A percentile compares a stretch with the other conserved stretches of the same genome.
Conservation (phyloP, 1,284 basidiomycete species). For the Xanthoconium separans region DNA sequence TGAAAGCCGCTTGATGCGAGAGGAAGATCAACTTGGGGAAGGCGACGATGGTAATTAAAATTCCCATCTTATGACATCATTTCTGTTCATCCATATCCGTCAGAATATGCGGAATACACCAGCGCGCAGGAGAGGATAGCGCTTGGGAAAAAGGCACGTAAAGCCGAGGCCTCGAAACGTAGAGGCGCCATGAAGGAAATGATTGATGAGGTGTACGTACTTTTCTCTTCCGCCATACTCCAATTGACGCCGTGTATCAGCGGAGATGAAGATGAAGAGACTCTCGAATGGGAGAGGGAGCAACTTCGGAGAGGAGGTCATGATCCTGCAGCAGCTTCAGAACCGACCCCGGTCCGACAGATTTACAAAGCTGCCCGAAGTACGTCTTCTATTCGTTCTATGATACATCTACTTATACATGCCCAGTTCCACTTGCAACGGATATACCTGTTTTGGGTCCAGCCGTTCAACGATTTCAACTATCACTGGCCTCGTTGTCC, state of each 20-base stretch:
- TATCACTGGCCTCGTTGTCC: constrained; percentile 66
- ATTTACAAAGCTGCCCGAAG: constrained; percentile 77
- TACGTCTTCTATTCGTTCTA: constrained; percentile 38
- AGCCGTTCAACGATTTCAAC: constrained; percentile 56
- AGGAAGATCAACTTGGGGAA: constrained; percentile 92
- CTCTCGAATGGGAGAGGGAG: constrained; percentile 86
- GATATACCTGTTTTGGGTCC: constrained; percentile 58
- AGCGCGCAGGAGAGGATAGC: constrained; percentile 85
- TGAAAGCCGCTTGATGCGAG: constrained; percentile 82
- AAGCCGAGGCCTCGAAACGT: constrained; percentile 68
- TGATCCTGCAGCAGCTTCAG: constrained; percentile 34
- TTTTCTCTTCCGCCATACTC: background rate
- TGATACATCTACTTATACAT: constrained; percentile 14
- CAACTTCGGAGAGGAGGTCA: constrained; percentile 78
- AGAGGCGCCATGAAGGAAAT: constrained; percentile 81
- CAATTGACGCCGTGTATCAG: constrained; percentile 38
- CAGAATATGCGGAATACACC: constrained; percentile 89
- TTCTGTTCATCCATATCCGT: constrained; percentile 9
- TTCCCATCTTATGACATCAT: constrained; percentile 1
- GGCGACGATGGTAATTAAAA: constrained; percentile 81
- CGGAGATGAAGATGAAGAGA: constrained; percentile 87
- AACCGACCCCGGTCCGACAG: constrained; percentile 41
- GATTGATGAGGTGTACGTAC: constrained; percentile 80
- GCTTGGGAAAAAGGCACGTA: constrained; percentile 82
- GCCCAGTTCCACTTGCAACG: constrained; percentile 58